phyloP scores from a whole-genome alignment of 768 basidiomycete genomes.

The Serpula lacrymans region DNA sequence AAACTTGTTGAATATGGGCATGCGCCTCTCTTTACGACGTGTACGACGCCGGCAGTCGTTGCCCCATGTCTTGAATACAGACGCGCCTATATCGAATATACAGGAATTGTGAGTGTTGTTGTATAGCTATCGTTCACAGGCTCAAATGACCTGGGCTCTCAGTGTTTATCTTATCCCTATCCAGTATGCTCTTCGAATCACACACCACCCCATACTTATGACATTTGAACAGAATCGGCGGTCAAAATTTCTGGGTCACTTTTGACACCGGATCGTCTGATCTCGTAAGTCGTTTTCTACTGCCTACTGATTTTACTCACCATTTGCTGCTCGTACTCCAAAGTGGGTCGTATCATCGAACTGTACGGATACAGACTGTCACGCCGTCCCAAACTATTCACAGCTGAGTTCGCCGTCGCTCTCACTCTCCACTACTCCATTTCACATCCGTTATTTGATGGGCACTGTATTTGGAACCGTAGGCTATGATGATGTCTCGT shows the following conservation, averaged over 20 bases:
- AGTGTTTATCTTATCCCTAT: slow-evolving; percentile 42
- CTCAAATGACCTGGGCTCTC: neutral
- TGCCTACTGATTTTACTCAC: slow-evolving; percentile 2
- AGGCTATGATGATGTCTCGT: slow-evolving; percentile 41
- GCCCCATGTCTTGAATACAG: slow-evolving; percentile 16
- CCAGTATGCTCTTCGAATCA: slow-evolving; percentile 22
- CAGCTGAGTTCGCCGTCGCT: slow-evolving; percentile 27
- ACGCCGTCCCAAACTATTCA: slow-evolving; percentile 39
- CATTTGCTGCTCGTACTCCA: neutral
- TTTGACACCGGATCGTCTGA: slow-evolving; percentile 60
- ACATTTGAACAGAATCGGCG: slow-evolving; percentile 34
- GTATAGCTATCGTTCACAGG: neutral
- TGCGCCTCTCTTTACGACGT: slow-evolving; percentile 19
- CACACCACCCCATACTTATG: neutral
- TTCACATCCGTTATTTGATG: slow-evolving; percentile 47
- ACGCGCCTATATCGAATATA: slow-evolving; percentile 24
- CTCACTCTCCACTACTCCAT: slow-evolving; percentile 29
- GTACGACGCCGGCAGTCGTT: slow-evolving; percentile 13
- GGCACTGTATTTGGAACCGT: slow-evolving; percentile 47
- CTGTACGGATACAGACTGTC: slow-evolving; percentile 45
- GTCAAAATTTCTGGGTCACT: slow-evolving; percentile 41
- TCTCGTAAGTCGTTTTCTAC: slow-evolving; percentile 33
- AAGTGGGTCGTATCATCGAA: slow-evolving; percentile 51
- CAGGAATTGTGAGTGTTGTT: slow-evolving; percentile 31
- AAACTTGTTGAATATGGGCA: no score